Evolutionary conservation across 202 grass and related monocot genomes (phyloP), one percentile per base, ranked within the genome.

Genomic region (Dendrocalamus latiflorus): DNA sequence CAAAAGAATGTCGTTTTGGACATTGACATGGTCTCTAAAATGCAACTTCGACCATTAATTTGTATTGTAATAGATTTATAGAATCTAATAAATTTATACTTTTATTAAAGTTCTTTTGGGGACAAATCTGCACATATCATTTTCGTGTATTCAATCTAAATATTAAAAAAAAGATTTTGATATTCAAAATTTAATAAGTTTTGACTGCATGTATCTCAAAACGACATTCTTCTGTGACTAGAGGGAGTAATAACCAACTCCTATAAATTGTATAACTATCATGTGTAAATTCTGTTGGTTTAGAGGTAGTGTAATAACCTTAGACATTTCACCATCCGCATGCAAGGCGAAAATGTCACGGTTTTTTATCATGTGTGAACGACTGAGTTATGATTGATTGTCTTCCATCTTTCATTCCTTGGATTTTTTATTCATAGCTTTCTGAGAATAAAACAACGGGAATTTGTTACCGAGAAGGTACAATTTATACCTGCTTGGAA

Each of bases 241-340:
- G 39, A 42, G 8, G 39, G 39, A 42, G 39, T 42, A 36, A 57
- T 57, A 30, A 68, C 12, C 4, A 55, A 56, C 6, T 67, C 62
- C 24, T 57, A 54, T 61, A 37, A 36, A 41, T 47, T 68, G 51
- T 58, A 25, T 57, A 30, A 8, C 54, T 70, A 69, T 67, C 65
- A 25, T 80, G 9, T 58, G 13, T 54, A 66, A 6, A 66, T 38
- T 57, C 21, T 74, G 18, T 65, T 34, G 20, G 8, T 86, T 80
- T 65, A 56, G n/a, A 65, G 36, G 36, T 86, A 55, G 18, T 43
- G 30, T 58, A 26, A 26, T 65, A 51, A 49, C 10, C 37, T 72
- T 59, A 79, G 48, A 83, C 21, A 74, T 83, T 49, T 67, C 6
- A 24, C n/a, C 28, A 74, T 68, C 54, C 66, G 74, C 21, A 73